Percentiles rank a stretch among this genome's conserved stretches.
Evolutionary conservation across 176 grass and related monocot genomes (phyloP).

Genomic region (Zizania latifolia): DNA sequence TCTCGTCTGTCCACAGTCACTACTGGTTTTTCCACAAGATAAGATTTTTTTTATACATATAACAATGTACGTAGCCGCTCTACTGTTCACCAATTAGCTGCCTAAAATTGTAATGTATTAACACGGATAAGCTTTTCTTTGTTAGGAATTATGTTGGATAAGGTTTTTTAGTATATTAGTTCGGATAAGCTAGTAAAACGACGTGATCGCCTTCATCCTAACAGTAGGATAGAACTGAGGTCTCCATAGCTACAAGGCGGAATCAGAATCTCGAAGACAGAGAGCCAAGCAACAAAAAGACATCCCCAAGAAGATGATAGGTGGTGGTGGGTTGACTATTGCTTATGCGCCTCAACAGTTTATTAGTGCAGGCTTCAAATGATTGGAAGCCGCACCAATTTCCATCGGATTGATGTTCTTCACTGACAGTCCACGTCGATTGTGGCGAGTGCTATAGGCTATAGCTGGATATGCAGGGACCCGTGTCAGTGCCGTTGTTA

Average conservation of each 20-base stretch:
- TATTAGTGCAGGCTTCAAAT: slow-evolving; percentile 11
- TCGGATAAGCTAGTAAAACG: slow-evolving; percentile 32
- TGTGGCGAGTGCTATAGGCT: not conserved
- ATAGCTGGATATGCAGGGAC: not conserved
- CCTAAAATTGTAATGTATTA: slow-evolving; percentile 18
- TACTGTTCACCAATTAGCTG: slow-evolving; percentile 1
- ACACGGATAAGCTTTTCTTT: slow-evolving; percentile 24
- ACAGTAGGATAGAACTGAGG: not conserved
- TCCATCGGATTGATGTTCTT: not conserved
- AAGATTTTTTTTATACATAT: slow-evolving; percentile 15
- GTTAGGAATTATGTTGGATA: not conserved
- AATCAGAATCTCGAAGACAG: slow-evolving; percentile 31
- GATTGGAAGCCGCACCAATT: slow-evolving; percentile 28
- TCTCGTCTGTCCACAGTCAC: not conserved
- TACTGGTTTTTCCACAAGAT: too few relatives aligned
- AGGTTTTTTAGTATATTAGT: slow-evolving; percentile 18
- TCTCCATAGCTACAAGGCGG: not conserved
- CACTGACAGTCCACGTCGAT: slow-evolving; percentile 1
- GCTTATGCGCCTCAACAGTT: not conserved
- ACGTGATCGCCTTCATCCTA: slow-evolving; percentile 14
- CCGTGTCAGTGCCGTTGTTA: not conserved
- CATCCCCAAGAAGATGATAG: not conserved
- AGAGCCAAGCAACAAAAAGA: not conserved
- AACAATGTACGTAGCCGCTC: not conserved
- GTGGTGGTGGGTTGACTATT: slow-evolving; percentile 30